Percentiles rank a stretch among this genome's conserved stretches.
Conservation (phyloP, 2,329 filamentous ascomycete species). For the Chaetomiaceae sp. region DNA sequence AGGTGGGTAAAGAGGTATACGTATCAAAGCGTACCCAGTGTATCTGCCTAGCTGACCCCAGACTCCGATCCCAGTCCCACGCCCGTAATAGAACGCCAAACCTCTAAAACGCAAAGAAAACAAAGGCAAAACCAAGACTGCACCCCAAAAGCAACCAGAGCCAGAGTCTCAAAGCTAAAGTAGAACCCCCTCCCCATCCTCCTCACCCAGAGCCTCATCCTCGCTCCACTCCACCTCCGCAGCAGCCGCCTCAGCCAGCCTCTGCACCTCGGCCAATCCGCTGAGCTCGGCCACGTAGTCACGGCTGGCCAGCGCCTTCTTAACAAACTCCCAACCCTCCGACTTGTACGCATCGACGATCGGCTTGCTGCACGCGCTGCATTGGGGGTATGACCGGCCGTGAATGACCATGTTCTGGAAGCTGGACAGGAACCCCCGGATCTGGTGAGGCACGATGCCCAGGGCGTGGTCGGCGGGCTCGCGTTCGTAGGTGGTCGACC, state of each 20-base stretch:
- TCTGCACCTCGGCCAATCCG: constrained; percentile 67
- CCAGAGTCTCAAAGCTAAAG: too few species aligned
- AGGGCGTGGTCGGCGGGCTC: constrained; percentile 57
- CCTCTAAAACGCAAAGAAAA: not conserved
- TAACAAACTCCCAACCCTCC: constrained; percentile 73
- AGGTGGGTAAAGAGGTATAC: too few species aligned
- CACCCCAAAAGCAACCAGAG: too few species aligned
- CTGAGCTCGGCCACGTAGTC: constrained; percentile 75
- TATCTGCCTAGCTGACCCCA: not conserved
- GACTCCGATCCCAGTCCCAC: not conserved
- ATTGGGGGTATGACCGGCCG: constrained; percentile 72
- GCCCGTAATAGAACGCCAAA: too few species aligned
- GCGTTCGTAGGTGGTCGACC: constrained; percentile 42
- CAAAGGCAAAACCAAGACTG: not conserved
- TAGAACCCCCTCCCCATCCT: constrained; percentile 25
- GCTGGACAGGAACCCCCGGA: constrained; percentile 69
- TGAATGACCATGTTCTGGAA: constrained; percentile 71
- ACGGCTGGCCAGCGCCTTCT: constrained; percentile 66
- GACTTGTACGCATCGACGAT: constrained; percentile 63
- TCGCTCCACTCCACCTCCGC: constrained; percentile 56
- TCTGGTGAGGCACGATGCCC: constrained; percentile 71
- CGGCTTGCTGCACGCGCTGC: constrained; percentile 70
- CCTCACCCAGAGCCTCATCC: constrained; percentile 41
- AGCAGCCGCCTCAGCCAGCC: constrained; percentile 48
- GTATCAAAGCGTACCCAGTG: too few species aligned